Percentiles rank a stretch among this genome's conserved stretches.
These are phyloP conservation scores for Phaseolus coccineus DNA, from an alignment of 331 rosid genomes.

Conservation along the genomic window DNA sequence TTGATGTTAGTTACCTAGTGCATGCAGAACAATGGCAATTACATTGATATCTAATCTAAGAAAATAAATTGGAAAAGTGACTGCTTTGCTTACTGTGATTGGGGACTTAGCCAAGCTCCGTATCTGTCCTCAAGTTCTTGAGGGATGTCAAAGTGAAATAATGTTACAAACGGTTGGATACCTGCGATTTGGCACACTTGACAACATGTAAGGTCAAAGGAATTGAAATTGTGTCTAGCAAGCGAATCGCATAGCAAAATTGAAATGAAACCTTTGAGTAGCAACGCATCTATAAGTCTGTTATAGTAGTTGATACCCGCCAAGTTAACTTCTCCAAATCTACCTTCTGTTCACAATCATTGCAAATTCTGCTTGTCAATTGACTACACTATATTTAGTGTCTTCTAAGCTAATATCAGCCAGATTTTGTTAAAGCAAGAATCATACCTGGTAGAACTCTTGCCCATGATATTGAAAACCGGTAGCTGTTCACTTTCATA, in stretches of 20 bases:
- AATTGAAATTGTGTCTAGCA: background rate
- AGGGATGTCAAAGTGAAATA: slow-evolving; percentile 67
- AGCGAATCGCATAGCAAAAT: slow-evolving; percentile 2
- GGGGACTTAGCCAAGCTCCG: slow-evolving; percentile 65
- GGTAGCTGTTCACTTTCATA: slow-evolving; percentile 57
- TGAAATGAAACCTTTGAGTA: slow-evolving; percentile 56
- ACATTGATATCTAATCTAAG: background rate
- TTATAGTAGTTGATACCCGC: slow-evolving; percentile 58
- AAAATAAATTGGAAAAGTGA: slow-evolving; percentile 11
- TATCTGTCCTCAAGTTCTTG: slow-evolving; percentile 73
- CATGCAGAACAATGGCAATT: background rate
- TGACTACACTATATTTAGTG: background rate
- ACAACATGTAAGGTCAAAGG: background rate
- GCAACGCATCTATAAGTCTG: slow-evolving; percentile 54
- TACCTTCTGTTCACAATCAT: slow-evolving; percentile 57
- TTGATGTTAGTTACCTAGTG: background rate
- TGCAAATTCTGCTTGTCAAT: slow-evolving; percentile 36
- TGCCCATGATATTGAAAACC: slow-evolving; percentile 66
- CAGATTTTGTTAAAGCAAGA: slow-evolving; percentile 24
- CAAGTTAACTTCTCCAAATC: slow-evolving; percentile 61
- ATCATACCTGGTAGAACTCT: slow-evolving; percentile 54
- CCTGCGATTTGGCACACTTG: slow-evolving; percentile 33
- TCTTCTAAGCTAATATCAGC: background rate
- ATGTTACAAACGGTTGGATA: slow-evolving; percentile 59
- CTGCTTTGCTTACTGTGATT: slow-evolving; percentile 58